phyloP scores from a whole-genome alignment of 257 asterid species.

The Striga asiatica region DNA sequence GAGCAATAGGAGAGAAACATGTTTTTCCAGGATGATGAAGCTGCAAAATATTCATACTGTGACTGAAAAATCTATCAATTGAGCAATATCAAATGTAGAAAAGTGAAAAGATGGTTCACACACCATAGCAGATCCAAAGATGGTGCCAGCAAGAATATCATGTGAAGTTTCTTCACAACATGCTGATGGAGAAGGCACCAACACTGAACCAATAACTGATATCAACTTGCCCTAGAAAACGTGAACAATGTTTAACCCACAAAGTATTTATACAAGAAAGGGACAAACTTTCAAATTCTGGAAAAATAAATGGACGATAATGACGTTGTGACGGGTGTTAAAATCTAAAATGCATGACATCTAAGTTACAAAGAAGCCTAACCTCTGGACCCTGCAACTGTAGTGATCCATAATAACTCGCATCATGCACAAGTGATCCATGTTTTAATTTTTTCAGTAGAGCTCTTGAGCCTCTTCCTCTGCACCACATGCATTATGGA shows the following conservation, averaged over 20 bases:
- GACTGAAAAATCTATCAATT: background rate
- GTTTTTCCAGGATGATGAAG: slow-evolving; percentile 47
- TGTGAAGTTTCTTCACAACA: slow-evolving; percentile 27
- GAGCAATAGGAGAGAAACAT: slow-evolving; percentile 45
- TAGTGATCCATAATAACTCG: slow-evolving; percentile 57
- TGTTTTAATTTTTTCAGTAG: slow-evolving; percentile 48
- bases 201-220: background rate
- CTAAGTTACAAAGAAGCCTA: slow-evolving; percentile 22
- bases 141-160: slow-evolving; percentile 42
- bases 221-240: background rate
- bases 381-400: slow-evolving; percentile 86
- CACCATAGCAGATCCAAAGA: slow-evolving; percentile 69
- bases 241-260: background rate
- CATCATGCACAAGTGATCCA: slow-evolving; percentile 75
- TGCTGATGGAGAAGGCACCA: slow-evolving; percentile 39
- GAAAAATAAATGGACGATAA: too few relatives aligned
- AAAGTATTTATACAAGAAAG: background rate
- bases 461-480: slow-evolving; percentile 88
- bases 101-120: slow-evolving; percentile 10
- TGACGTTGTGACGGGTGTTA: background rate
- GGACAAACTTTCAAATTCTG: background rate
- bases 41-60: slow-evolving; percentile 19
- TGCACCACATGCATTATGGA: slow-evolving; percentile 25
- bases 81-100: background rate
- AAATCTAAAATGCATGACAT: background rate